Conservation (phyloP, 345 rosid genomes). For the Sisymbrium irio region DNA sequence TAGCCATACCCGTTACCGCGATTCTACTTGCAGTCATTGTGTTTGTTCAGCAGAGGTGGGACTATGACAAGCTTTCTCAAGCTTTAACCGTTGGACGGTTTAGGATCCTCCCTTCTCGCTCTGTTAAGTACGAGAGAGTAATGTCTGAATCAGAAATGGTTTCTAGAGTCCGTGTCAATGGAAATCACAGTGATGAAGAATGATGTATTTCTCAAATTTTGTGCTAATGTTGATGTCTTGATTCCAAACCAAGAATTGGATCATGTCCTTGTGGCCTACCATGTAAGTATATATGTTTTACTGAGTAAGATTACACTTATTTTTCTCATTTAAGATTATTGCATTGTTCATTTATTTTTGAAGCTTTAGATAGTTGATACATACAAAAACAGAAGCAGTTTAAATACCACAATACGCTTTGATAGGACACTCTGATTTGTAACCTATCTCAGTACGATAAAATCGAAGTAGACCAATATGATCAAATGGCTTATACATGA, state of each 20-base stretch:
- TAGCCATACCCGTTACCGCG: slow-evolving; percentile 64
- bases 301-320: not conserved
- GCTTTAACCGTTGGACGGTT: slow-evolving; percentile 44
- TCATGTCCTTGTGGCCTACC: slow-evolving; percentile 22
- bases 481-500: slow-evolving; percentile 36
- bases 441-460: slow-evolving; percentile 24
- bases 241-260: slow-evolving; percentile 14
- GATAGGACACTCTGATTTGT: slow-evolving; percentile 29
- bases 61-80: slow-evolving; percentile 61
- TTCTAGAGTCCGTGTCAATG: slow-evolving; percentile 37
- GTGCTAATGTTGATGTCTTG: not conserved
- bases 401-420: slow-evolving; percentile 44
- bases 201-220: slow-evolving; percentile 22
- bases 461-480: slow-evolving; percentile 34
- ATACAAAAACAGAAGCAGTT: not conserved
- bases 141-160: slow-evolving; percentile 78
- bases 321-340: not conserved
- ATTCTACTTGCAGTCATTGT: slow-evolving; percentile 52
- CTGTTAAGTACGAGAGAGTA: slow-evolving; percentile 64
- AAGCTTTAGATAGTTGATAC: not conserved
- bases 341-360: not conserved
- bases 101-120: slow-evolving; percentile 57
- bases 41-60: slow-evolving; percentile 81
- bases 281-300: slow-evolving; percentile 25
- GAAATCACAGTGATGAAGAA: slow-evolving; percentile 45